phyloP scores from a whole-genome alignment of 2,329 filamentous ascomycete species.

The Trichothecium sympodiale region DNA sequence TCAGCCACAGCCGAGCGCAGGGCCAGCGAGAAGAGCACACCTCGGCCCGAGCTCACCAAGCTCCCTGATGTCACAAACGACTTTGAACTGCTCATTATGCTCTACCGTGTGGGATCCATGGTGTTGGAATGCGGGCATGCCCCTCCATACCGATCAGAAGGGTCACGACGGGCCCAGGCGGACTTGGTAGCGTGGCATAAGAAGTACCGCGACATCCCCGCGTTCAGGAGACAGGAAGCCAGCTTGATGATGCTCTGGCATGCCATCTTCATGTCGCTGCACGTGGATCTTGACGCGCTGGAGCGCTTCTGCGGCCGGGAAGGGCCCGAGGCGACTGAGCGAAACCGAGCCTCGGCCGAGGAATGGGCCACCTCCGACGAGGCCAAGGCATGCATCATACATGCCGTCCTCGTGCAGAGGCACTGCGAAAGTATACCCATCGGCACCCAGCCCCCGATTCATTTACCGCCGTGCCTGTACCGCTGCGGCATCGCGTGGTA shows the following conservation, averaged over 20 bases:
- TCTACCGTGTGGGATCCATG: not conserved
- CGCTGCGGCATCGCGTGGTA: not conserved
- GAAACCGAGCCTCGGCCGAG: not conserved
- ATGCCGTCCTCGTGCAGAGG: conserved; percentile 3
- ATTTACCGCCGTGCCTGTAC: conserved; percentile 2
- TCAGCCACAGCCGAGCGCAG: not conserved
- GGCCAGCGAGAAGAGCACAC: not conserved
- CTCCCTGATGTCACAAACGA: not conserved
- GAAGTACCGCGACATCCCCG: not conserved
- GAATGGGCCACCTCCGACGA: not conserved
- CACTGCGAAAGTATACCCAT: conserved; percentile 3
- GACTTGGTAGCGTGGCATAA: not conserved
- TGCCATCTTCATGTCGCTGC: conserved; percentile 3
- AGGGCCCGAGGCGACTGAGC: not conserved
- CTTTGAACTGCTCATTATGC: conserved; percentile 1
- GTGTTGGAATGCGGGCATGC: not conserved
- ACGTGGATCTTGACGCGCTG: conserved; percentile 1
- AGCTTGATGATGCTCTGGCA: conserved; percentile 5
- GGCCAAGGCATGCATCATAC: conserved; percentile 1
- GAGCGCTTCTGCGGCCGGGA: conserved; percentile 4
- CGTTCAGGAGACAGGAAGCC: not conserved
- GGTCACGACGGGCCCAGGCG: not conserved
- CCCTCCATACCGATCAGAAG: not conserved
- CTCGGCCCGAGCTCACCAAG: too few relatives aligned
- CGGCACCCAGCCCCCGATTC: conserved; percentile 2